These are phyloP conservation scores for Salix viminalis DNA, from an alignment of 345 rosid species.

Conservation along the genomic window DNA sequence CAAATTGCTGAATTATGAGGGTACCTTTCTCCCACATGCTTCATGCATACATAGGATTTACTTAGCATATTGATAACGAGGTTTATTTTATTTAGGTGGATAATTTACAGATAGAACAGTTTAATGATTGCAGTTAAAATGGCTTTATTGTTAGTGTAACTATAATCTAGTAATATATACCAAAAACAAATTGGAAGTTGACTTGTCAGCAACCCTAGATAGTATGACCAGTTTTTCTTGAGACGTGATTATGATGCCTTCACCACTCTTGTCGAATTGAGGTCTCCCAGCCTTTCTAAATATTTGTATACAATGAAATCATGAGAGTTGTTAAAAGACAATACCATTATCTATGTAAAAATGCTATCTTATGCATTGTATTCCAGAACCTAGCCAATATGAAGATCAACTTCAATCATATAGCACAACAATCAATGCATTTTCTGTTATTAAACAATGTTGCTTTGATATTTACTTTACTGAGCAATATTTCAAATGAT, in stretches of 20 bases:
- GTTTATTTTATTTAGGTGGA: too few species aligned
- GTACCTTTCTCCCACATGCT: background rate
- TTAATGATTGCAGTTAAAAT: too few species aligned
- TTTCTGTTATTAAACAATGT: too few species aligned
- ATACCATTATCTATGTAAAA: background rate
- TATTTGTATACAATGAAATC: slow-evolving; percentile 43
- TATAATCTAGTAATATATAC: too few species aligned
- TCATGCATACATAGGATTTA: background rate
- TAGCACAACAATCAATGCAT: too few species aligned
- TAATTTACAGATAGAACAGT: too few species aligned
- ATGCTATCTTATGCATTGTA: background rate
- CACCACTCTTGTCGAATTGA: slow-evolving; percentile 98
- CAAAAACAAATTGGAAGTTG: slow-evolving; percentile 58
- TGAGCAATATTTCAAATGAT: background rate
- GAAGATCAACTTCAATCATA: background rate
- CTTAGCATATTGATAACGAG: too few species aligned
- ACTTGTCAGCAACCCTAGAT: slow-evolving; percentile 79
- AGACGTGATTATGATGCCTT: slow-evolving; percentile 93
- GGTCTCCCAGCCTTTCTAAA: slow-evolving; percentile 99
- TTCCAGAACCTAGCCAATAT: background rate
- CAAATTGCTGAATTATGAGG: background rate
- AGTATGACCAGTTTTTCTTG: slow-evolving; percentile 88
- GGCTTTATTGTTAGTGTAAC: too few species aligned
- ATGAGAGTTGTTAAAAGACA: background rate
- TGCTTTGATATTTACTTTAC: background rate